phyloP scores from a whole-genome alignment of 176 grass and related monocot genomes.

The Triticum aestivum region IWGSC_CS_RefSeq_v2.1 NC_057799.1:469521128-469521627 shows the following conservation, averaged over 20 bases:
- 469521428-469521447: too few species aligned
- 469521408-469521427: background rate
- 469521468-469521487: too few species aligned
- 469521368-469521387: background rate
- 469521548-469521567: too few species aligned
- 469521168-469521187: background rate
- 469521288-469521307: background rate
- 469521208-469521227: background rate
- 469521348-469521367: background rate
- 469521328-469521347: background rate
- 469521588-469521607: too few species aligned
- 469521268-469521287: background rate
- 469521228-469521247: background rate
- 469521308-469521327: background rate
- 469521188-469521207: slow-evolving; percentile 9
- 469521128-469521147: background rate
- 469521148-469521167: slow-evolving; percentile 22
- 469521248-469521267: background rate
- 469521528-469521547: too few species aligned
- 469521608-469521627: too few species aligned
- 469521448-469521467: too few species aligned
- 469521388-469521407: background rate
- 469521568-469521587: too few species aligned
- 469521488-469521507: too few species aligned
- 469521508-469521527: too few species aligned